Conservation (phyloP, 2,329 filamentous ascomycete species). For the Fusarium austroafricanum region DNA sequence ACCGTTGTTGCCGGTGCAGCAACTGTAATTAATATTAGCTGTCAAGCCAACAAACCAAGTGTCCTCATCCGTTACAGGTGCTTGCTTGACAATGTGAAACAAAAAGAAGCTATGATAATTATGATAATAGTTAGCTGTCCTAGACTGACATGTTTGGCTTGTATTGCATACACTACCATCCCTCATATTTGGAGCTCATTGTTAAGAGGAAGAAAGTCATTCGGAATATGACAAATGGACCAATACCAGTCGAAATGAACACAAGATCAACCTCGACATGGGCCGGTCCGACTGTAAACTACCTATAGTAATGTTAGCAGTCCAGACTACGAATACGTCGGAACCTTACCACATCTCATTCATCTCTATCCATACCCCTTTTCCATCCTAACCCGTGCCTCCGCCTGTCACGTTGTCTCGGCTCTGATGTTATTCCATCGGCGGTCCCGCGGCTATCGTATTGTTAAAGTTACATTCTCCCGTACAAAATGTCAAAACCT, state of each 20-base stretch:
- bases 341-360: background rate
- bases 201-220: background rate
- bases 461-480: too few species aligned
- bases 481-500: too few species aligned
- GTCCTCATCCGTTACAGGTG: constrained; percentile 14
- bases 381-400: too few species aligned
- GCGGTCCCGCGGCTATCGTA: too few species aligned
- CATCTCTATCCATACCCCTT: background rate
- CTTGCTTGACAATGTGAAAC: constrained; percentile 32
- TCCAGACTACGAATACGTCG: constrained; percentile 10
- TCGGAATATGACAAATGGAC: background rate
- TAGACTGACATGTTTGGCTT: constrained; percentile 19
- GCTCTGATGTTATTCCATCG: too few species aligned
- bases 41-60: constrained; percentile 18
- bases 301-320: background rate
- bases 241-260: constrained; percentile 23
- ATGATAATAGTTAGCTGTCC: constrained; percentile 1
- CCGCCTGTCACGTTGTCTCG: too few species aligned
- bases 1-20: constrained; percentile 24
- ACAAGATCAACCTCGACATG: constrained; percentile 27
- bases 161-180: background rate
- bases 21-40: constrained; percentile 2
- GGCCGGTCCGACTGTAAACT: constrained; percentile 26
- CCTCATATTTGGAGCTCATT: background rate
- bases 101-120: constrained; percentile 13